A percentile compares a stretch with the other conserved stretches of the same genome.
Conservation (phyloP, 306 rosid genomes). For the Boehmeria nivea region DNA sequence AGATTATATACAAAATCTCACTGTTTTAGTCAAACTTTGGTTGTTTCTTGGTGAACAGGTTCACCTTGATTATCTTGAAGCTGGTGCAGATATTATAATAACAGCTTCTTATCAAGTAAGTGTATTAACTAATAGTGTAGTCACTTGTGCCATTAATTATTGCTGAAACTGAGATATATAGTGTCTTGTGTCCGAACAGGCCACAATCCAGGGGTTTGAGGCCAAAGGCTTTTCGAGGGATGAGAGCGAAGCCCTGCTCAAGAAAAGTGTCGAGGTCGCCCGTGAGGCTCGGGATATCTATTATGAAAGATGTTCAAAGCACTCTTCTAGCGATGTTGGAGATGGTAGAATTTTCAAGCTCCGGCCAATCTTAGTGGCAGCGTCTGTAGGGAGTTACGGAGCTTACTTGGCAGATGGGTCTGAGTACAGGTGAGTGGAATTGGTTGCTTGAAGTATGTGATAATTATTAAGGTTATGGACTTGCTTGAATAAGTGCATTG, state of each 20-base stretch:
- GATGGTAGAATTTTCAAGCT: slow-evolving; percentile 30
- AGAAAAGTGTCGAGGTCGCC: slow-evolving; percentile 79
- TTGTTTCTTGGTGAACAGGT: slow-evolving; percentile 43
- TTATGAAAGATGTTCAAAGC: slow-evolving; percentile 41
- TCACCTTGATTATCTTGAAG: slow-evolving; percentile 86
- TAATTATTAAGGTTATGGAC: no score
- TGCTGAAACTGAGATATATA: background rate
- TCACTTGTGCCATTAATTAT: background rate
- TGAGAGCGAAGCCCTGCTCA: slow-evolving; percentile 58
- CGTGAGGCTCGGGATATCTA: slow-evolving; percentile 66
- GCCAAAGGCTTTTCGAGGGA: slow-evolving; percentile 63
- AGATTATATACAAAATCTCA: background rate
- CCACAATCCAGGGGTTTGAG: slow-evolving; percentile 81
- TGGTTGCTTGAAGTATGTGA: slow-evolving; percentile 14
- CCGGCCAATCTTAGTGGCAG: slow-evolving; percentile 67
- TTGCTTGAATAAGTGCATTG: background rate
- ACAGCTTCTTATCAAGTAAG: slow-evolving; percentile 93
- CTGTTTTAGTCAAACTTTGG: slow-evolving; percentile 8
- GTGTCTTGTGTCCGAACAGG: slow-evolving; percentile 35
- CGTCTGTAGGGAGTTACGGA: slow-evolving; percentile 95
- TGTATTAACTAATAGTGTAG: background rate
- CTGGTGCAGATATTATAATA: slow-evolving; percentile 79
- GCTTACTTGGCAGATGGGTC: slow-evolving; percentile 77
- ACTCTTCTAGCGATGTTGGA: slow-evolving; percentile 36
- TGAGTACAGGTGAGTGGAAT: slow-evolving; percentile 25